Conservation (phyloP, 192 early-diverging fungal genomes). For the Coemansia sp. region DNA sequence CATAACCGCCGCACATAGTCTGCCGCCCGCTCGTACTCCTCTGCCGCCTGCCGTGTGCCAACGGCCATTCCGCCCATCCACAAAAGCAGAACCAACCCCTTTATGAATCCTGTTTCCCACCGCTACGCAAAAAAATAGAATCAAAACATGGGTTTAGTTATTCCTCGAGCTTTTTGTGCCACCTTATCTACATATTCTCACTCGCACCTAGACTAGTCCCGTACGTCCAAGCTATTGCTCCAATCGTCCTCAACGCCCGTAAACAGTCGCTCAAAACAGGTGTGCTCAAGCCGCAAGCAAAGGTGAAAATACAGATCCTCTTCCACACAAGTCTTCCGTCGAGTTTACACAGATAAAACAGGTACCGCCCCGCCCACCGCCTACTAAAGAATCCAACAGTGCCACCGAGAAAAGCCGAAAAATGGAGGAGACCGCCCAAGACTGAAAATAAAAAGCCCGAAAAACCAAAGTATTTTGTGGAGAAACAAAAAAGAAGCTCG, state of each 20-base stretch:
- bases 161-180: neutral
- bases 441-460: neutral
- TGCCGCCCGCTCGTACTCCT: constrained; percentile 26
- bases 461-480: neutral
- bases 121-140: constrained; percentile 2
- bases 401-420: neutral
- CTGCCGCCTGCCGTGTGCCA: constrained; percentile 23
- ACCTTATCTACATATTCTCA: neutral
- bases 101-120: neutral
- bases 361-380: neutral
- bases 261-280: neutral
- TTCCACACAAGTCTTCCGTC: neutral
- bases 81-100: neutral
- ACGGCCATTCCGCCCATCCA: constrained; percentile 23
- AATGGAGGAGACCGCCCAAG: neutral
- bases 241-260: neutral
- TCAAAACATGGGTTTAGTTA: neutral
- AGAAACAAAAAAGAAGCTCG: constrained; percentile 1
- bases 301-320: neutral
- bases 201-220: neutral
- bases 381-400: neutral
- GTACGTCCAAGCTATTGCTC: neutral
- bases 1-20: constrained; percentile 47
- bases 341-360: neutral
- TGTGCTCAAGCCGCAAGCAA: neutral